Conservation (phyloP, 2,329 filamentous ascomycete species). For the Aureobasidium namibiae region DNA sequence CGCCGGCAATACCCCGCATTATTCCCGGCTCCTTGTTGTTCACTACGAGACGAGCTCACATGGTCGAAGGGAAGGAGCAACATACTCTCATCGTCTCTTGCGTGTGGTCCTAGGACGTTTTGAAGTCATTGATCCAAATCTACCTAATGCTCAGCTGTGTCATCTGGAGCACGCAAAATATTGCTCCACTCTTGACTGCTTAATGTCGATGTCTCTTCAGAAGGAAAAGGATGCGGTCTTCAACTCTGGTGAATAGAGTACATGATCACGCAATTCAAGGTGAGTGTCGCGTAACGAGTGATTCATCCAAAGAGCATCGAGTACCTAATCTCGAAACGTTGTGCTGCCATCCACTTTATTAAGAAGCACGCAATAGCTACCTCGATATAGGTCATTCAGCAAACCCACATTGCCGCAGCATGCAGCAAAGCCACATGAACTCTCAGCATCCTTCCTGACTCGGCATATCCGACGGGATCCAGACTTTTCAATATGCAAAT, state of each 20-base stretch:
- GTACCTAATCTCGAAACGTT: background rate
- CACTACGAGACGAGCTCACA: background rate
- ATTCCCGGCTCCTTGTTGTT: background rate
- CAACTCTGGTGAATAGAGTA: background rate
- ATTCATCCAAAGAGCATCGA: background rate
- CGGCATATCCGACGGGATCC: background rate
- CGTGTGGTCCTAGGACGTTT: no score
- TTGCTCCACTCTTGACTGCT: no score
- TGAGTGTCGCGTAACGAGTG: background rate
- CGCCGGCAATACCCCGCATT: background rate
- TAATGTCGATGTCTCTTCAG: background rate
- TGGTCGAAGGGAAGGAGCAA: background rate
- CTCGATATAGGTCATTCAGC: background rate
- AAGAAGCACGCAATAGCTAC: background rate
- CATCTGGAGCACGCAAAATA: no score
- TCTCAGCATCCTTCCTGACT: background rate
- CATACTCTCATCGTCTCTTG: no score
- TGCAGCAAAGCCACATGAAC: background rate
- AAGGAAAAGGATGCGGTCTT: background rate
- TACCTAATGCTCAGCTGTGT: no score
- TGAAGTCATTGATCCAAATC: no score
- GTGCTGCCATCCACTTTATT: background rate
- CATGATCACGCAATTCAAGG: background rate
- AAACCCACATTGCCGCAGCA: background rate
- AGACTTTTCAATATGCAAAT: background rate